Base-by-base conservation (phyloP, 2,329 filamentous ascomycete species). In the Diaporthe batatas region DNA sequence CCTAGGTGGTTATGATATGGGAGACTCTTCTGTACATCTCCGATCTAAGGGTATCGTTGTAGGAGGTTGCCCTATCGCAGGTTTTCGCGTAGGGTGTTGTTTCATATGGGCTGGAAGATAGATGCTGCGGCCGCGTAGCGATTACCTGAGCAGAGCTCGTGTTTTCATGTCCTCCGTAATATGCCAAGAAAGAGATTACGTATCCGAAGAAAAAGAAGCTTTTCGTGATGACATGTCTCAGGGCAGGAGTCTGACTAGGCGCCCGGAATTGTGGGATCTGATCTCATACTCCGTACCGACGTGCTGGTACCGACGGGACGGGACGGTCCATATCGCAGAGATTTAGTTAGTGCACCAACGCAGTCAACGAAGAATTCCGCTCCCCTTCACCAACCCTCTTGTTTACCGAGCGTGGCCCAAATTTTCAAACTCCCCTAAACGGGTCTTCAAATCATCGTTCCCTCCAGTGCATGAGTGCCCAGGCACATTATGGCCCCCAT, bases 401-500 rank as follows among this genome's bases (percentile, higher is more conserved):
- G 16, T 55, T 14, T 65, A 11, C 21, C 62, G 29, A 25, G n/a
- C n/a, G 62, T 29, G 25, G 23, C 39, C 49, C 59, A 3, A 18
- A 2, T n/a, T 18, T 42, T 16, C 4, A 39, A 21, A 29, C n/a
- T 12, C 51, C 34, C 12, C 36, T 51, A 6, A 18, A 14, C 6
- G 7, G 10, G 14, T 34, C 25, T n/a, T 8, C 10, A 10, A 51
- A 3, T 2, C 44, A 34, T 18, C 12, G 2, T 18, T 18, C 8
- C 18, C 18, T 36, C n/a, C 14, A 36, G 7, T 6, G 2, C 25
- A 11, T 16, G 21, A 23, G n/a, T 1, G 1, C 6, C 16, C 25
- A 14, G 16, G 5, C 2, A 10, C 23, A 42, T 34, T 44, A 77
- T 76, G 75, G 73, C 75, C n/a, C 65, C 73, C 64, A 59, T 65